Percentiles rank a stretch among this genome's conserved stretches.
phyloP scores from a whole-genome alignment of 768 basidiomycete genomes.

The Russula foetens region DNA sequence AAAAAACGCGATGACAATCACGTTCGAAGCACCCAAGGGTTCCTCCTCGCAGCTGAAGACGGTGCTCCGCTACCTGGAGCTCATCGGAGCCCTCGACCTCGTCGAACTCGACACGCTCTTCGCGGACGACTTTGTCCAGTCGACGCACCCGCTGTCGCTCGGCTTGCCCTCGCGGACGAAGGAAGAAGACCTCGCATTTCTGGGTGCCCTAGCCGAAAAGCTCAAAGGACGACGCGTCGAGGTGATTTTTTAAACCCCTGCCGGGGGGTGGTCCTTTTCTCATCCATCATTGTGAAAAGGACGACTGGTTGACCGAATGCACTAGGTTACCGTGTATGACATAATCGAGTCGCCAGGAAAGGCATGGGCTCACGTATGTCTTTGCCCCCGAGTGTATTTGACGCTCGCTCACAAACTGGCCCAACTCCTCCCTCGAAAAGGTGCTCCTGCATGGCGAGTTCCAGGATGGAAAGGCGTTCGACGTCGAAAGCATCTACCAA shows the following conservation, averaged over 20 bases:
- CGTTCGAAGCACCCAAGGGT: background rate
- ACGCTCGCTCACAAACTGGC: no score
- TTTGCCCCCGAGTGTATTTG: no score
- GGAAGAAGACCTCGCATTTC: constrained; percentile 3
- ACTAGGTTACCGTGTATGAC: background rate
- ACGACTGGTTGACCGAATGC: no score
- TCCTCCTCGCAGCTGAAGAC: background rate
- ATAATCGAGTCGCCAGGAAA: background rate
- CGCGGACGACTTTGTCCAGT: constrained; percentile 7
- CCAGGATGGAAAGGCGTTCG: background rate
- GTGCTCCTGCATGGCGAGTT: background rate
- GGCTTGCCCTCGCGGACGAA: background rate
- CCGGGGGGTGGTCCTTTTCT: no score
- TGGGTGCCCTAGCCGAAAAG: background rate
- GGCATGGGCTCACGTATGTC: constrained; percentile 5
- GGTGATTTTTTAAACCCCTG: background rate
- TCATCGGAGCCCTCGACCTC: background rate
- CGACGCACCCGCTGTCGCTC: background rate
- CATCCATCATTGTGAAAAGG: no score
- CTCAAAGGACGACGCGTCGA: background rate
- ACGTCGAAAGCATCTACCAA: constrained; percentile 2
- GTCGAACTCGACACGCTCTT: background rate
- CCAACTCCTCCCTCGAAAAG: background rate
- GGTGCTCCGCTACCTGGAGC: constrained; percentile 1
- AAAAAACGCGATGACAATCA: background rate